Conservation (phyloP, 176 grass and related monocot genomes). For the Chrysopogon serrulatus region DNA sequence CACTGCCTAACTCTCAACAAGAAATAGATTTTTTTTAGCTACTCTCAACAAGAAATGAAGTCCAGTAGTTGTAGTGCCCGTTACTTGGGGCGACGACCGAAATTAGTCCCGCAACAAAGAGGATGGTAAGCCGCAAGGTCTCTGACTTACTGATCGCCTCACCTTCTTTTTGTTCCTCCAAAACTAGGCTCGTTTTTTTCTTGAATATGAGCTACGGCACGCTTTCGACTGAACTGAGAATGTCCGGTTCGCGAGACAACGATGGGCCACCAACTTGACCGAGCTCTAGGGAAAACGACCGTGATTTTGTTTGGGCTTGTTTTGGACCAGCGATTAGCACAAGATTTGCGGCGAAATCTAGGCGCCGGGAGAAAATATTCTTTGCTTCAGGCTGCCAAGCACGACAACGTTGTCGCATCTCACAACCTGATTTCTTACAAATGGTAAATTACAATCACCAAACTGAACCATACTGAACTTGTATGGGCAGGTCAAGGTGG, state of each 20-base stretch:
- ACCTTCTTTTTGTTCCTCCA: not conserved
- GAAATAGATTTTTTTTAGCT: too few species aligned
- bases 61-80: not conserved
- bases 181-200: not conserved
- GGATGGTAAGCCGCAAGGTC: not conserved
- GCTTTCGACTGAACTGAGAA: not conserved
- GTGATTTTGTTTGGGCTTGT: not conserved
- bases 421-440: not conserved
- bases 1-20: too few species aligned
- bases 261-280: constrained; percentile 6
- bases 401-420: not conserved
- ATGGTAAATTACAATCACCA: too few species aligned
- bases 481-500: too few species aligned
- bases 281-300: not conserved
- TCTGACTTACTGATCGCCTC: not conserved
- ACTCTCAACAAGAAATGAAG: constrained; percentile 13
- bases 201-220: not conserved
- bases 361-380: not conserved
- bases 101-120: not conserved
- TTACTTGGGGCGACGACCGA: not conserved
- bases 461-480: too few species aligned
- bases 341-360: not conserved
- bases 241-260: constrained; percentile 8
- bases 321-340: not conserved
- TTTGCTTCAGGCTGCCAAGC: not conserved